Evolutionary conservation across 2,329 filamentous ascomycete genomes (phyloP), one percentile per base, ranked within the genome.

Genomic region (Elsinoe arachidis): DNA sequence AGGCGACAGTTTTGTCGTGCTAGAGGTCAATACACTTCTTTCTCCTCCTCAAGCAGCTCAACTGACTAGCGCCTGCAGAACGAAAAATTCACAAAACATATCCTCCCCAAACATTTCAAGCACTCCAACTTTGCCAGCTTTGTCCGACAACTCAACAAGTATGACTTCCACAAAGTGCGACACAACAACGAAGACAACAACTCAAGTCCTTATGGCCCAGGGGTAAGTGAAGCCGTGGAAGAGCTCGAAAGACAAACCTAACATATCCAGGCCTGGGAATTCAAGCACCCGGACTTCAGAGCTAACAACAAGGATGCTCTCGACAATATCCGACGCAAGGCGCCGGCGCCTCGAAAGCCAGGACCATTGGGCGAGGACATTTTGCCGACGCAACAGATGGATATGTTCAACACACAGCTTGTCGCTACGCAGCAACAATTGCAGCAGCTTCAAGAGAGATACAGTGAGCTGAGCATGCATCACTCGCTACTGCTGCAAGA

Each of bases 121-220:
- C 93, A 97, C 74, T 95, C 90, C 80, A 96, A 96, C 72, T 96
- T 96, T 76, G 91, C 91, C 33, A 96, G 90, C 73, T 96, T 96
- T 69, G 91, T 96, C 59, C 87, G 91, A 51, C 91, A 96, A 71
- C 77, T 96, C 59, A 96, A 96, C 77, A 96, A 96, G 71, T 96
- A 95, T 72, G 91, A 96, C 69, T 99, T 99, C 66, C 93, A 99
- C 78, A 99, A 99, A 78, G 91, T 97, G 62, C 83, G 93, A 63
- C 88, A 87, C 68, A 88, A 91, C 66, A 95, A 90, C 63, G 90
- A 95, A 68, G 90, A 95, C 67, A 89, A 82, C 65, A 87, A 86
- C 23, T 82, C 88, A 65, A 90, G 88, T 58, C 86, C 85, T 5
- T 95, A 95, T 66, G 90, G 90, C 15, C 78, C 85, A 61, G 87